These are phyloP conservation scores for Trichoderma lentiforme DNA, from an alignment of 2,329 filamentous ascomycete genomes.

Conservation along the genomic window DNA sequence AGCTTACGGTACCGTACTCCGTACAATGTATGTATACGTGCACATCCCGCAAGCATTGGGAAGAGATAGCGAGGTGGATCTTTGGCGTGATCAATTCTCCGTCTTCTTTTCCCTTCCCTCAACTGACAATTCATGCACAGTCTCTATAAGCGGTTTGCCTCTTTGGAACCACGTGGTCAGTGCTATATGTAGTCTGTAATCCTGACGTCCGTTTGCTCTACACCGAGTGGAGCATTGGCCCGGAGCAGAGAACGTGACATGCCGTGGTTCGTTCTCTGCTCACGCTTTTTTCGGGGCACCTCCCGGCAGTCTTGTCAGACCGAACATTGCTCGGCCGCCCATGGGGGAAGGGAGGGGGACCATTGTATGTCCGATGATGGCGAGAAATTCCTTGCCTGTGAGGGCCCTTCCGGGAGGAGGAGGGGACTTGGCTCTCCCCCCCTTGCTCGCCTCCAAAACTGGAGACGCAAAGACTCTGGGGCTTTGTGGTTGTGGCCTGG, in stretches of 20 bases:
- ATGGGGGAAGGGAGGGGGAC: background rate
- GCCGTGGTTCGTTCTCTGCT: slow-evolving; percentile 7
- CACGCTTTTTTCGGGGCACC: background rate
- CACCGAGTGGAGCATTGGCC: background rate
- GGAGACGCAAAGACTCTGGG: background rate
- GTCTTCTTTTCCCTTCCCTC: background rate
- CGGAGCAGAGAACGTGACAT: slow-evolving; percentile 14
- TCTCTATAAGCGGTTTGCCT: slow-evolving; percentile 15
- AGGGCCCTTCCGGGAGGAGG: background rate
- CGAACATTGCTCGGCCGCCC: slow-evolving; percentile 7
- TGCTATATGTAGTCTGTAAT: slow-evolving; percentile 14
- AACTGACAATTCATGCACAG: slow-evolving; percentile 1
- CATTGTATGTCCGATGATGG: background rate
- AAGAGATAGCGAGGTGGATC: background rate
- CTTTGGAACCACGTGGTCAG: slow-evolving; percentile 20
- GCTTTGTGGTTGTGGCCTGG: background rate
- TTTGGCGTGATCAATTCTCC: background rate
- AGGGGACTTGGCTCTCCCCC: background rate
- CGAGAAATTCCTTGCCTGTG: background rate
- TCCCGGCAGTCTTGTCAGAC: background rate
- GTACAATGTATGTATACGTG: background rate
- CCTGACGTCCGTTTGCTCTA: slow-evolving; percentile 11
- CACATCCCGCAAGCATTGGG: background rate
- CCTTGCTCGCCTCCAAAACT: background rate
- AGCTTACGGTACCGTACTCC: background rate